phyloP scores from a whole-genome alignment of 1,284 basidiomycete genomes.

The Trametes pubescens region DNA sequence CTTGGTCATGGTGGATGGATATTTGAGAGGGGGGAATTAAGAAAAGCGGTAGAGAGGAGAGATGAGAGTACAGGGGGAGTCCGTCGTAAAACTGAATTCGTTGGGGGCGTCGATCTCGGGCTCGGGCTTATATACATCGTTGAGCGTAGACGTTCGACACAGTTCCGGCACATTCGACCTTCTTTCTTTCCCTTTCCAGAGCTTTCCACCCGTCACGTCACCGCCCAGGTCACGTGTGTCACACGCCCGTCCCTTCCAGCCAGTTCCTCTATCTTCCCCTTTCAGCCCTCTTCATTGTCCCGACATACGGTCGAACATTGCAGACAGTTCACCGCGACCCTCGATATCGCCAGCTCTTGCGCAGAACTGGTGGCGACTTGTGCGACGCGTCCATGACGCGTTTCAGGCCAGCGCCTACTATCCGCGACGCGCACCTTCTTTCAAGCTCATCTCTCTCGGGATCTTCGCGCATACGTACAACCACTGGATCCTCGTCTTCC shows the following conservation, averaged over 20 bases:
- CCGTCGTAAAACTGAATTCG: constrained; percentile 28
- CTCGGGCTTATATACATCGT: constrained; percentile 31
- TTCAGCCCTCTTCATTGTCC: neutral
- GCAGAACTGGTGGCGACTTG: too few species aligned
- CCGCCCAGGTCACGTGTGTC: constrained; percentile 24
- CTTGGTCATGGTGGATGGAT: constrained; percentile 57
- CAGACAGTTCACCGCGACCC: constrained; percentile 10
- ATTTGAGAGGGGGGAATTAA: constrained; percentile 31
- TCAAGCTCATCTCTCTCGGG: neutral
- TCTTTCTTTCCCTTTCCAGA: constrained; percentile 37
- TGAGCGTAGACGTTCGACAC: constrained; percentile 25
- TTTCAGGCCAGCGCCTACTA: neutral
- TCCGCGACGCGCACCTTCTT: neutral
- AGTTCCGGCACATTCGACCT: constrained; percentile 31
- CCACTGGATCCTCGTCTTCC: constrained; percentile 2
- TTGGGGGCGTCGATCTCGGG: constrained; percentile 14
- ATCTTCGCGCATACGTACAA: neutral
- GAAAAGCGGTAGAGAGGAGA: constrained; percentile 22
- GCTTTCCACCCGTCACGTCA: constrained; percentile 33
- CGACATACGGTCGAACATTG: constrained; percentile 14
- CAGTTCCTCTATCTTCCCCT: constrained; percentile 12
- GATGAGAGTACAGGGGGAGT: constrained; percentile 23
- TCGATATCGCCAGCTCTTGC: neutral
- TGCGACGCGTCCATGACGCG: neutral
- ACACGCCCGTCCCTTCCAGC: constrained; percentile 16